Evolutionary conservation across 306 rosid species (phyloP).

Genomic region (barrel medic (Medicago truncatula)): DNA sequence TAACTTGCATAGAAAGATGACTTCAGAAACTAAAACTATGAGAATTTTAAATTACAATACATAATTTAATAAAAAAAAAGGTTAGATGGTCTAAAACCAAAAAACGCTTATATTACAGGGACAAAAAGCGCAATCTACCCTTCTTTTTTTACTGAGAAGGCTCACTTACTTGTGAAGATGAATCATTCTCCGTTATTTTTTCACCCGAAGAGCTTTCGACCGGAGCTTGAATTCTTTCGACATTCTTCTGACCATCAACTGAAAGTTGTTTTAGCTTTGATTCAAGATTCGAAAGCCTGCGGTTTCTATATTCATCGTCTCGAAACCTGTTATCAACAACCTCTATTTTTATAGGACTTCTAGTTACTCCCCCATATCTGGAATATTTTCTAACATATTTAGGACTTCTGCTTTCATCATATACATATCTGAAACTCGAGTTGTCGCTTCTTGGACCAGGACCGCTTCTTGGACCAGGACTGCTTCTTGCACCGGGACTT

Average conservation of each 20-base stretch:
- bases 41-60: neutral
- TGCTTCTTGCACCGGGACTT: conserved; percentile 44
- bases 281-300: conserved; percentile 50
- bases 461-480: conserved; percentile 48
- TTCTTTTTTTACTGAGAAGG: conserved; percentile 35
- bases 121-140: neutral
- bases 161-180: conserved; percentile 46
- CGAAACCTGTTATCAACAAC: conserved; percentile 84
- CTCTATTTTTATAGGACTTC: conserved; percentile 66
- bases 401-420: conserved; percentile 80
- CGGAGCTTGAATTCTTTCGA: conserved; percentile 38
- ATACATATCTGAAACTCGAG: conserved; percentile 49
- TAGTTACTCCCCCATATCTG: conserved; percentile 50
- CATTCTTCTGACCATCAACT: conserved; percentile 44
- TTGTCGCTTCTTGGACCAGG: conserved; percentile 49
- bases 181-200: conserved; percentile 37
- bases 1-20: neutral
- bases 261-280: conserved; percentile 47
- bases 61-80: too few species aligned
- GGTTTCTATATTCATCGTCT: conserved; percentile 52
- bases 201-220: conserved; percentile 38
- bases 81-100: neutral
- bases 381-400: conserved; percentile 48
- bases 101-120: neutral
- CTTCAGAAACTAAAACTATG: neutral